These are phyloP conservation scores for Nyssa sinensis DNA, from an alignment of 148 eudicot species.

Conservation along the genomic window DNA sequence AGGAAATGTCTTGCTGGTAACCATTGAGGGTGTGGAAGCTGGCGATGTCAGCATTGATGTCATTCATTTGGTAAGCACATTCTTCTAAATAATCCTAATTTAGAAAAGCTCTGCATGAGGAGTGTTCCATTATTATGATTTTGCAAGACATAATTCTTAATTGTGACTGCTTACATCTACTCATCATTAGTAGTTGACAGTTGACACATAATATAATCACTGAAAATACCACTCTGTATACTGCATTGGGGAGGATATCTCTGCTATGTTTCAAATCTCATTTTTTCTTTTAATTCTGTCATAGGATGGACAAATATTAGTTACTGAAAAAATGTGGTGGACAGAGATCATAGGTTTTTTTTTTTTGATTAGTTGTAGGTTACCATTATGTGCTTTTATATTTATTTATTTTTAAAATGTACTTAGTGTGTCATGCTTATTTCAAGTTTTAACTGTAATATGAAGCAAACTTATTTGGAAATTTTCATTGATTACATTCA, in stretches of 20 bases:
- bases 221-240: neutral
- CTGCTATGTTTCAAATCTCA: too few relatives aligned
- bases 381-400: too few relatives aligned
- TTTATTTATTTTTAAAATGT: neutral
- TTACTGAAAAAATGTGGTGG: too few relatives aligned
- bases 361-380: too few relatives aligned
- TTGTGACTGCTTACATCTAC: neutral
- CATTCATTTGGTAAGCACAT: conserved; percentile 56
- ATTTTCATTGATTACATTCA: neutral
- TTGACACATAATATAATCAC: neutral
- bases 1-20: conserved; percentile 72
- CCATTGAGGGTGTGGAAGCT: conserved; percentile 75
- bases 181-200: neutral
- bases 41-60: conserved; percentile 68
- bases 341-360: too few relatives aligned
- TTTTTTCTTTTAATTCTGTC: too few relatives aligned
- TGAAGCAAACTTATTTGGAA: neutral
- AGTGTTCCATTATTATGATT: neutral
- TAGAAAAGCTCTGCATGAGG: neutral
- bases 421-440: neutral
- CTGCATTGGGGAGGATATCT: neutral
- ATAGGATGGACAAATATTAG: too few relatives aligned
- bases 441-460: neutral
- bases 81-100: neutral
- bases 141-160: neutral